Evolutionary conservation across 805 yeast genomes (phyloP), one percentile per base, ranked within the genome.

Genomic region (Saturnispora diversa): DNA sequence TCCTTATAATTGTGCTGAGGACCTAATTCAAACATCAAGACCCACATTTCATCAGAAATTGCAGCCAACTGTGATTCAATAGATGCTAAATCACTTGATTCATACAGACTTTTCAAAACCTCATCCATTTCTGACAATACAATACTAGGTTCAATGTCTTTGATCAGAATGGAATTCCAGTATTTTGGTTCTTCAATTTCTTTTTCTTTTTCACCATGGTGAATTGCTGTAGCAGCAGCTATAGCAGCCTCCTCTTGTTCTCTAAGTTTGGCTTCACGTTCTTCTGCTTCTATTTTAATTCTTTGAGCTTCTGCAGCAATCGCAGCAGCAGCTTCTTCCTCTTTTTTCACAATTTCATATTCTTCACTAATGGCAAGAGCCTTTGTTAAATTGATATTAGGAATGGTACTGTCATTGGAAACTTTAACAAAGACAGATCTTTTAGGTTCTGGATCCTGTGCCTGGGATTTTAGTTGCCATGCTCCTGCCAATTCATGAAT

Each of bases 401-500:
- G 84, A 2, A 63, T 42, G 8, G 46, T 51, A 0, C 65, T 54
- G 1, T 41, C 47, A 10, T 50, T 43, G 6, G 56, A 53, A 33
- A 66, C 57, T 37, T 65, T 60, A n/a, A 86, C 67, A 47, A 73
- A 77, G 1, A 86, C 90, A 9, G 81, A 74, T 45, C 95, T 60
- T 39, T 74, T 67, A 0, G 95, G 95, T 48, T 85, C 95, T 2
- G 73, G 74, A 57, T 84, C 95, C 46, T 84, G 92, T 2, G 88
- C 74, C 51, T 83, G 87, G 0, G 81, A 66, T 49, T 72, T 77
- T 10, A 85, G 51, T 10, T 69, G 64, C 55, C 65, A 85, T 0
- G 75, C 59, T 20, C 67, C 73, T 0, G 87, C 80, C 30, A 87
- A 52, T 38, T 75, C 77, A 52, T 79, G 90, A 20, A 87, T 60